Evolutionary conservation across 2,329 filamentous ascomycete species (phyloP).

Genomic region (Gremmenia infestans): DNA sequence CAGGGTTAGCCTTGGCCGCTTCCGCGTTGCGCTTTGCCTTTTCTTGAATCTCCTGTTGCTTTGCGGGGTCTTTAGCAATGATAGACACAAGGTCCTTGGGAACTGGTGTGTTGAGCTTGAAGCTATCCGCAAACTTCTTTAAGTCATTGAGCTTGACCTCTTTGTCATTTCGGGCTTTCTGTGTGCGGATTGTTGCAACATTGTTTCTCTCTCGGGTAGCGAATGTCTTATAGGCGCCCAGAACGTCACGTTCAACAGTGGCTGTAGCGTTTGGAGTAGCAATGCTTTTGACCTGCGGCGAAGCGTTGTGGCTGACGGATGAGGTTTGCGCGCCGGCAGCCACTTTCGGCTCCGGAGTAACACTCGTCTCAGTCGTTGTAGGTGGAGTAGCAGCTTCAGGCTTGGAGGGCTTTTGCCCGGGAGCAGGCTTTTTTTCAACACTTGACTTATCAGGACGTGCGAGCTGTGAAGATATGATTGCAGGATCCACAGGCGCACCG

Average conservation of each 20-base stretch:
- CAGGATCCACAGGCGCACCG: constrained; percentile 76
- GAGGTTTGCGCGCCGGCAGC: constrained; percentile 23
- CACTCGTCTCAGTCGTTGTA: constrained; percentile 25
- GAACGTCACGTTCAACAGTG: constrained; percentile 57
- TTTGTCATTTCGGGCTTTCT: constrained; percentile 68
- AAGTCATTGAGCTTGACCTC: constrained; percentile 90
- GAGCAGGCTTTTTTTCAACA: constrained; percentile 27
- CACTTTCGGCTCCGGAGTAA: constrained; percentile 25
- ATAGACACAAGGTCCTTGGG: constrained; percentile 90
- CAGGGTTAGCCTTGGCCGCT: constrained; percentile 44
- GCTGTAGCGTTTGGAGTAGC: constrained; percentile 49
- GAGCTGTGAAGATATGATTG: constrained; percentile 85
- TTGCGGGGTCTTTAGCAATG: constrained; percentile 91
- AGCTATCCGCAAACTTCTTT: constrained; percentile 89
- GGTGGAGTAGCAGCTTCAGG: constrained; percentile 27
- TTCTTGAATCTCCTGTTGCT: constrained; percentile 88
- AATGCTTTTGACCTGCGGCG: constrained; percentile 28
- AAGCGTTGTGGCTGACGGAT: constrained; percentile 32
- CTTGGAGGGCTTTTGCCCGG: constrained; percentile 20
- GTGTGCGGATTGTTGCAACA: constrained; percentile 51
- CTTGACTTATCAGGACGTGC: constrained; percentile 40
- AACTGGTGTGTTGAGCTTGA: constrained; percentile 91
- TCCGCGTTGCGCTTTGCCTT: constrained; percentile 76
- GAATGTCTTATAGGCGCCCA: constrained; percentile 61
- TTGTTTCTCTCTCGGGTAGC: constrained; percentile 51